Evolutionary conservation across 805 yeast species (phyloP).

Genomic region (Nakazawaea laoshanensis): DNA sequence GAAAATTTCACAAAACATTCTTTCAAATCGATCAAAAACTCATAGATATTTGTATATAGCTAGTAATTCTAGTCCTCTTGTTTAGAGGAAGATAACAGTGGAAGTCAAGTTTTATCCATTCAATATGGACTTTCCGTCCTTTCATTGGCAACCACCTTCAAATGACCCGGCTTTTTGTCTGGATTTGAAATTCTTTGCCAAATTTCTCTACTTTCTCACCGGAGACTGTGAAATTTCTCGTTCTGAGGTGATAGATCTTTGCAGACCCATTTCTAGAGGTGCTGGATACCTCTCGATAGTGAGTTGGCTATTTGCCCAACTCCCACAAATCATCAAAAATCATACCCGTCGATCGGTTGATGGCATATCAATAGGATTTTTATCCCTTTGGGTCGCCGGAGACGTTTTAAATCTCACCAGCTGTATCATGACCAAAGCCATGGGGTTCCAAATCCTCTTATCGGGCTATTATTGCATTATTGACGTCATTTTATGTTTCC

Average conservation of each 20-base stretch:
- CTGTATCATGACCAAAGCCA: slow-evolving; percentile 37
- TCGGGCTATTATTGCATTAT: slow-evolving; percentile 41
- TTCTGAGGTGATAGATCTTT: slow-evolving; percentile 12
- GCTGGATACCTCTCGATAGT: slow-evolving; percentile 33
- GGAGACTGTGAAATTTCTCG: slow-evolving; percentile 17
- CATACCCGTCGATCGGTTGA: slow-evolving; percentile 53
- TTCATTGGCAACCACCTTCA: neutral
- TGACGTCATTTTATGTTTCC: slow-evolving; percentile 35
- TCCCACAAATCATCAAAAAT: slow-evolving; percentile 61
- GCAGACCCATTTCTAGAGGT: slow-evolving; percentile 19
- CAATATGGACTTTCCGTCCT: too few relatives aligned
- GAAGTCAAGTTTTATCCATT: too few relatives aligned
- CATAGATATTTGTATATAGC: too few relatives aligned
- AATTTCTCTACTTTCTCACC: slow-evolving; percentile 15
- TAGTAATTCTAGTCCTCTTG: too few relatives aligned
- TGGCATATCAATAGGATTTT: slow-evolving; percentile 55
- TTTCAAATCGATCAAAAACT: too few relatives aligned
- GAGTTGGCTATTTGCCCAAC: slow-evolving; percentile 68
- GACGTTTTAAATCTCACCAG: slow-evolving; percentile 47
- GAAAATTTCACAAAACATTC: too few relatives aligned
- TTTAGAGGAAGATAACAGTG: too few relatives aligned
- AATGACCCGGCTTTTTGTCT: slow-evolving; percentile 11
- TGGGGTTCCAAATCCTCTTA: slow-evolving; percentile 36
- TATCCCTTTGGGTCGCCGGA: slow-evolving; percentile 58
- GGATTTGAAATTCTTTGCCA: slow-evolving; percentile 15